These are phyloP conservation scores for Alternaria gaisen DNA, from an alignment of 2,329 filamentous ascomycete genomes.

Conservation along the genomic window DNA sequence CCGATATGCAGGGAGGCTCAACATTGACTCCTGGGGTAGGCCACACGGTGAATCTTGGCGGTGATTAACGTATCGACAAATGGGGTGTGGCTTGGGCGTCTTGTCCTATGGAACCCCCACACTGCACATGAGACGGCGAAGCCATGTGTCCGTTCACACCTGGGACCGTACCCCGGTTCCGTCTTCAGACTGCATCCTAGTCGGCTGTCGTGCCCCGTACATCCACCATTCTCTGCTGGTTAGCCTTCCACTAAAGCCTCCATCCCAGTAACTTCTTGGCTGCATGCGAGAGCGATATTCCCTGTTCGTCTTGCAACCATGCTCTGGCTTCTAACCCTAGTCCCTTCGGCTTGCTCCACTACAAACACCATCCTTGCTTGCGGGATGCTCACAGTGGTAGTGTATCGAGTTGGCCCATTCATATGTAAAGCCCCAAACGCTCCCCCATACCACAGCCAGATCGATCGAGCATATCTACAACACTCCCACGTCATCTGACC, in stretches of 20 bases:
- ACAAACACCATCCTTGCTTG: constrained; percentile 46
- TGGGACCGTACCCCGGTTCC: constrained; percentile 36
- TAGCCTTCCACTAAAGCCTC: constrained; percentile 43
- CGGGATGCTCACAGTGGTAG: constrained; percentile 39
- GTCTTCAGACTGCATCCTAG: constrained; percentile 40
- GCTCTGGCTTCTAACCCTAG: constrained; percentile 41
- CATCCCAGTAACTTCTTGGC: constrained; percentile 46
- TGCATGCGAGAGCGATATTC: constrained; percentile 45
- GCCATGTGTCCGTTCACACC: constrained; percentile 42
- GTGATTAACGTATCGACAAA: constrained; percentile 29
- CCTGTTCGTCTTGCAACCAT: constrained; percentile 45
- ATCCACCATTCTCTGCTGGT: constrained; percentile 34
- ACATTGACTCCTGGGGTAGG: constrained; percentile 19
- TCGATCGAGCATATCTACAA: constrained; percentile 40
- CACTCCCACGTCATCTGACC: constrained; percentile 42
- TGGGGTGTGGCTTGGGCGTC: constrained; percentile 36
- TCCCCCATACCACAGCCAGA: constrained; percentile 36
- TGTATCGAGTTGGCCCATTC: constrained; percentile 36
- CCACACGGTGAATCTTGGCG: constrained; percentile 12
- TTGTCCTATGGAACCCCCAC: constrained; percentile 42
- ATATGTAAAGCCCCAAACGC: constrained; percentile 49
- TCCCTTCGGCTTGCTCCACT: constrained; percentile 42
- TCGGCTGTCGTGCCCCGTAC: constrained; percentile 38
- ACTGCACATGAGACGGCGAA: constrained; percentile 45
- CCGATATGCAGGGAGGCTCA: not conserved